These are phyloP conservation scores for Psophocarpus tetragonolobus DNA, from an alignment of 306 rosid genomes.

Conservation along the genomic window DNA sequence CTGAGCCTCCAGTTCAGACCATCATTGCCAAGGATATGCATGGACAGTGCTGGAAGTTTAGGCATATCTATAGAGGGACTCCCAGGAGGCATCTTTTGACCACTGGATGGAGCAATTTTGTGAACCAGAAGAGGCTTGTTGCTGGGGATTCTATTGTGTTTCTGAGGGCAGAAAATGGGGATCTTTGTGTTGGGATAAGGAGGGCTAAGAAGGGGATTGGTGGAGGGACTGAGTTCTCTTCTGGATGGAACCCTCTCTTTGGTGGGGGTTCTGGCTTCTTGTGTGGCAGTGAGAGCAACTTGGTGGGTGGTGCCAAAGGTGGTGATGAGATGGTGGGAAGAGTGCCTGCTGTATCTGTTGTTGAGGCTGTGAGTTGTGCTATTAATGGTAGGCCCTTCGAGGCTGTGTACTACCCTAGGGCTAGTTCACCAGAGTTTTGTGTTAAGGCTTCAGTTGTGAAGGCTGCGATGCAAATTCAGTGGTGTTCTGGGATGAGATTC, in stretches of 20 bases:
- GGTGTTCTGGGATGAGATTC: conserved; percentile 93
- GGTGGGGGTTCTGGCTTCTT: conserved; percentile 45
- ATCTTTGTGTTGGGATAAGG: conserved; percentile 92
- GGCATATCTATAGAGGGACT: conserved; percentile 97
- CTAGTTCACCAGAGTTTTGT: conserved; percentile 83
- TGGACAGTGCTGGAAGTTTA: conserved; percentile 88
- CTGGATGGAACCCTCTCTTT: conserved; percentile 67
- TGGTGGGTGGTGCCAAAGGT: conserved; percentile 31
- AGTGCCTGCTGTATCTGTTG: conserved; percentile 57
- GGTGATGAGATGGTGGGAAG: conserved; percentile 48
- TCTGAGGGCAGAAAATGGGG: conserved; percentile 80
- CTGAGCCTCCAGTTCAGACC: conserved; percentile 89
- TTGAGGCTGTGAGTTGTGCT: conserved; percentile 79
- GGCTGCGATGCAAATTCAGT: conserved; percentile 75
- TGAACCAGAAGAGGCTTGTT: conserved; percentile 92
- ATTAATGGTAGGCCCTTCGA: conserved; percentile 74
- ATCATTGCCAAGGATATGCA: conserved; percentile 89
- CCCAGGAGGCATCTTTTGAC: conserved; percentile 97
- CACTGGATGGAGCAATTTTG: conserved; percentile 98
- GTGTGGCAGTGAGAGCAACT: conserved; percentile 39
- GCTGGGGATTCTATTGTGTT: conserved; percentile 97
- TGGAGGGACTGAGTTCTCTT: conserved; percentile 61
- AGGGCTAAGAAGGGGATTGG: conserved; percentile 94
- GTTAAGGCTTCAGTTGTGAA: conserved; percentile 73
- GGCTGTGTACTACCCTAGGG: conserved; percentile 85